Evolutionary conservation across 2,329 filamentous ascomycete species (phyloP), one percentile per base, ranked within the genome.

Genomic region (Fusarium tricinctum): DNA sequence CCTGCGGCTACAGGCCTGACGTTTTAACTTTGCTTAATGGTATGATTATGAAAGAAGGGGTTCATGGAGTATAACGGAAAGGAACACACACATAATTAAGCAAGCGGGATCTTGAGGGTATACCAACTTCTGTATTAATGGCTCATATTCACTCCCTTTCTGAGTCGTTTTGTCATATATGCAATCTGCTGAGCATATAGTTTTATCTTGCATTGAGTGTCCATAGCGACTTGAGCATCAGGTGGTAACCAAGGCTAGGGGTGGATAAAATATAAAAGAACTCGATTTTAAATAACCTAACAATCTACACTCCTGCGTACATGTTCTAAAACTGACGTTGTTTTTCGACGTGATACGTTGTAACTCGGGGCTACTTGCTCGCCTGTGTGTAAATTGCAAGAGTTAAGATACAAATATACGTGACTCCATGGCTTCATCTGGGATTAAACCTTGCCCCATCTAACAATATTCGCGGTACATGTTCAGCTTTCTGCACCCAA

Each of bases 81-180:
- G 51, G 50, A 48, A 53, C 17, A 46, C 30, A 33, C 26, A 38
- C 42, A 56, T 44, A 28, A 30, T 20, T 38, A 43, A 42, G 47
- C 54, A 54, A 66, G 44, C 47, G 60, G 46, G 56, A 39, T 53
- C 38, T 61, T 61, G 42, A 52, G 40, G 51, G 47, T 39, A 66
- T 49, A 62, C 40, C 60, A 60, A 53, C 22, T 66, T 66, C 32
- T 52, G 40, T 65, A 48, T 43, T 50, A 38, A 23, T 39, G 65
- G 59, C 53, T 65, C 54, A 56, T 30, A 22, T 59, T 65, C 59
- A 69, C 54, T 68, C 51, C 55, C 50, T 63, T 51, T 40, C 28
- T 35, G 56, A 55, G 60, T 28, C 46, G 40, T 52, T 40, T 48
- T 50, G 19, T 59, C 45, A 55, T 66, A 51, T 35, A 65, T 56